phyloP scores from a whole-genome alignment of 1,284 basidiomycete genomes.

The Ganoderma multipileum region DNA sequence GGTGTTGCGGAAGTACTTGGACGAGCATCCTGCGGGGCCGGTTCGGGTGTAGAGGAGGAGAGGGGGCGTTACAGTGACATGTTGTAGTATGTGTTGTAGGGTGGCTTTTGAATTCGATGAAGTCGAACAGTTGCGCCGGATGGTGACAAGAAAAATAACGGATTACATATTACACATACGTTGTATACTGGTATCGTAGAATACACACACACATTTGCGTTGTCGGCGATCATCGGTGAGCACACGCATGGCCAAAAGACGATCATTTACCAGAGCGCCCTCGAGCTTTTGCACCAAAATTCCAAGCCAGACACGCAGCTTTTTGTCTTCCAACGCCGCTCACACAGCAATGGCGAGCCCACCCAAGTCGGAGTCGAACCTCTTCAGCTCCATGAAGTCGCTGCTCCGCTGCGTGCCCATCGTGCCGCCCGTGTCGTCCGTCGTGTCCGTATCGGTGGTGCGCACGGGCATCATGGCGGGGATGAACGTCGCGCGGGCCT shows the following conservation, averaged over 20 bases:
- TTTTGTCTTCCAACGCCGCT: background rate
- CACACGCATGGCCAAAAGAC: no score
- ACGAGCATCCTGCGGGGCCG: conserved; percentile 32
- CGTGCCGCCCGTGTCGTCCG: conserved; percentile 10
- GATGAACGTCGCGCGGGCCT: conserved; percentile 9
- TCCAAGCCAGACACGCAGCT: background rate
- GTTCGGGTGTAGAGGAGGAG: background rate
- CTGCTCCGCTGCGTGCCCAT: conserved; percentile 2
- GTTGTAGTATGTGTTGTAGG: no score
- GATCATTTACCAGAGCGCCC: no score
- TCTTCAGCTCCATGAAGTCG: conserved; percentile 15
- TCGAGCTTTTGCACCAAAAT: background rate
- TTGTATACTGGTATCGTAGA: background rate
- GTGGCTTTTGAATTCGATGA: no score
- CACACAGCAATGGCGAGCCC: conserved; percentile 12
- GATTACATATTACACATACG: background rate
- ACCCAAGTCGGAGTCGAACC: conserved; percentile 6
- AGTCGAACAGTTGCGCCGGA: no score
- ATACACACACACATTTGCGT: background rate
- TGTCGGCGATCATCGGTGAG: background rate
- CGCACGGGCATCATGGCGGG: conserved; percentile 5
- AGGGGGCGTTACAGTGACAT: background rate
- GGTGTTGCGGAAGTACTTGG: conserved; percentile 39
- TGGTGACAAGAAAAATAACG: background rate
- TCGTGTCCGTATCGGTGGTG: conserved; percentile 1